Evolutionary conservation across 352 stramenopile genomes (phyloP), one percentile per base, ranked within the genome.

Genomic region (Phytopythium aichiense): DNA sequence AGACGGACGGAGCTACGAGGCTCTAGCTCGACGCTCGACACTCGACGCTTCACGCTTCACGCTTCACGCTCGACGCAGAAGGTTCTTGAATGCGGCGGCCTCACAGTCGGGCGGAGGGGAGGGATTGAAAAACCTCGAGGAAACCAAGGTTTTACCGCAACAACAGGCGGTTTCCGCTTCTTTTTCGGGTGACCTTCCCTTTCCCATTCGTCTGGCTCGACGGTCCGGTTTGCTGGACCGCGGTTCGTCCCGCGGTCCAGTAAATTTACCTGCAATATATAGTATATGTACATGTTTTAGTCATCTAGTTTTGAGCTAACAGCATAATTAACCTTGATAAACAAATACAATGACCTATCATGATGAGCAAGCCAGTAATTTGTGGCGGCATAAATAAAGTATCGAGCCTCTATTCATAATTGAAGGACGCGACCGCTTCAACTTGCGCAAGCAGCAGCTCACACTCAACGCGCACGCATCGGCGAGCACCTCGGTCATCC

Each of bases 201-300:
- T 49, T 49, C 42, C 42, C 42, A 49, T 22, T 49, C 18, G 42
- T 49, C 42, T 49, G 42, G 42, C 42, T 49, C 42, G 42, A 49
- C 42, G 42, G 42, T 49, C 16, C 42, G 16, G 18, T 11, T 4
- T 7, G 22, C 0, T 22, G 42, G n/a, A 49, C 42, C 42, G 42
- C 20, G 42, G 42, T 25, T 49, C 20, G 42, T 2, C 42, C 1
- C 42, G 2, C 16, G 42, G 16, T 49, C 22, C 42, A 15, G 6
- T 15, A 7, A 2, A 40, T 16, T 20, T 45, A 18, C 38, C 38
- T 45, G 13, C 16, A 18, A 45, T 22, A 45, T 45, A 45, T 45
- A 45, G 4, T 45, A 1, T 18, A 1, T 45, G 12, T 7, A 4
- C 6, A 18, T 45, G 2, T 22, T 45, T 2, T 45, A n/a, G 9